A percentile compares a stretch with the other conserved stretches of the same genome.
Evolutionary conservation across 1,284 basidiomycete species (phyloP).

Genomic region (Ceratobasidium sp.): DNA sequence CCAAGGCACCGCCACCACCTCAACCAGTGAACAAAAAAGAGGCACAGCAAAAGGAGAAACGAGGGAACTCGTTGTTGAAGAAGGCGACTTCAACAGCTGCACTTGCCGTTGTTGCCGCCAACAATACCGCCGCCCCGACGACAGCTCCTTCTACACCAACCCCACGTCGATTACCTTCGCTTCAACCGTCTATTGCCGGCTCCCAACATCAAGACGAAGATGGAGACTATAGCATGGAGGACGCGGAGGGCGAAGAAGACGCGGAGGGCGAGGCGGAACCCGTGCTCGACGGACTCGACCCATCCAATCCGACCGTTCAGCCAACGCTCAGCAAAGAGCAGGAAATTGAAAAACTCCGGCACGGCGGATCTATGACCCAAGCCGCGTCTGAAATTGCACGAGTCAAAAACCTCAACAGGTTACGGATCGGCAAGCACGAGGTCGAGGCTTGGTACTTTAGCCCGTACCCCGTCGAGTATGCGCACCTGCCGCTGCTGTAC

Average conservation of each 20-base stretch:
- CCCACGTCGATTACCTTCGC: conserved; percentile 37
- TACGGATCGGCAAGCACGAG: conserved; percentile 96
- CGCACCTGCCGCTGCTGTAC: conserved; percentile 93
- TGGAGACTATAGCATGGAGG: conserved; percentile 57
- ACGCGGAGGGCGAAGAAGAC: conserved; percentile 53
- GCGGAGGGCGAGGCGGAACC: conserved; percentile 63
- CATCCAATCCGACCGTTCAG: conserved; percentile 57
- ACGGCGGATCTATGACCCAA: conserved; percentile 99
- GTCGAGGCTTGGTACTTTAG: conserved; percentile 99
- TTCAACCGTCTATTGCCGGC: conserved; percentile 42
- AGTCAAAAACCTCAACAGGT: conserved; percentile 97
- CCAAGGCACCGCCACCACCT: conserved; percentile 70
- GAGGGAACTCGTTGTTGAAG: conserved; percentile 56
- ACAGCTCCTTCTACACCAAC: conserved; percentile 40
- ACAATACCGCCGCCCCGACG: conserved; percentile 14
- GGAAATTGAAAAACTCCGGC: conserved; percentile 98
- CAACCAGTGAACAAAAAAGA: conserved; percentile 59
- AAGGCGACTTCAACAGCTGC: conserved; percentile 53
- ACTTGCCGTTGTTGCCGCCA: conserved; percentile 43
- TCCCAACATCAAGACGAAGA: conserved; percentile 60
- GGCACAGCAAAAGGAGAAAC: conserved; percentile 56
- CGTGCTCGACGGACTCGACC: conserved; percentile 55
- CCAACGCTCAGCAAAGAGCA: conserved; percentile 83
- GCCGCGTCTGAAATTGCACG: conserved; percentile 96
- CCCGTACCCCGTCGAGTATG: conserved; percentile 98